phyloP scores from a whole-genome alignment of 495 filamentous ascomycete genomes.

The Lindgomyces ingoldianus region DNA sequence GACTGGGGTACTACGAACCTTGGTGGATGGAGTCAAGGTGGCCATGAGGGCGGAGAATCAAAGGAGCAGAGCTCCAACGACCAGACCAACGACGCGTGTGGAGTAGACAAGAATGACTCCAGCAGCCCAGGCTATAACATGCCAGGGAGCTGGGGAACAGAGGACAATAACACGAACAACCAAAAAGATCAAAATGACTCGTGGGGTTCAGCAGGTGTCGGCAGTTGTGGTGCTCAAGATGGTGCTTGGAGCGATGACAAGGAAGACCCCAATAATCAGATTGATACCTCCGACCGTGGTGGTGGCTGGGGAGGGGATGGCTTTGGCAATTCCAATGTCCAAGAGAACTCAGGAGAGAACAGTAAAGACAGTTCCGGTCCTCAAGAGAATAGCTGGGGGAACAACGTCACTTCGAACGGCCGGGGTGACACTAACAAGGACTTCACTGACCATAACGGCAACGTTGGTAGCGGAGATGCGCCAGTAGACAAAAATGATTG shows the following conservation, averaged over 20 bases:
- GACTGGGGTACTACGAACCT: background rate
- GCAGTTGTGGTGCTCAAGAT: background rate
- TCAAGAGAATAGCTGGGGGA: background rate
- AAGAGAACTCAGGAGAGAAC: too few relatives aligned
- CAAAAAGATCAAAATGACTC: slow-evolving; percentile 1
- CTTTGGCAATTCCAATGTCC: background rate
- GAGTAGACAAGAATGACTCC: too few relatives aligned
- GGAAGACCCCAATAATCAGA: background rate
- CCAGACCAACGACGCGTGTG: background rate
- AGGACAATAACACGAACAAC: background rate
- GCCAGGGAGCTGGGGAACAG: background rate
- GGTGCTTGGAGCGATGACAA: slow-evolving; percentile 2
- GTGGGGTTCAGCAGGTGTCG: too few relatives aligned
- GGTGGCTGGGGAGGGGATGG: too few relatives aligned
- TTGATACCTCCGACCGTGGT: background rate
- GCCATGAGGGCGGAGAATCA: background rate
- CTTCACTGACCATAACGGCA: background rate
- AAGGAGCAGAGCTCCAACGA: background rate
- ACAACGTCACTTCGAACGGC: background rate
- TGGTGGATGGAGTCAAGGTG: background rate
- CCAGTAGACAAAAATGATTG: background rate
- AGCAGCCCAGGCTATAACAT: too few relatives aligned
- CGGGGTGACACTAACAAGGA: background rate
- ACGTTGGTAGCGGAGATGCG: background rate
- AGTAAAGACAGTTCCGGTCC: background rate